Evolutionary conservation across 257 asterid species (phyloP), one percentile per base, ranked within the genome.

Genomic region (Perilla frutescens): DNA sequence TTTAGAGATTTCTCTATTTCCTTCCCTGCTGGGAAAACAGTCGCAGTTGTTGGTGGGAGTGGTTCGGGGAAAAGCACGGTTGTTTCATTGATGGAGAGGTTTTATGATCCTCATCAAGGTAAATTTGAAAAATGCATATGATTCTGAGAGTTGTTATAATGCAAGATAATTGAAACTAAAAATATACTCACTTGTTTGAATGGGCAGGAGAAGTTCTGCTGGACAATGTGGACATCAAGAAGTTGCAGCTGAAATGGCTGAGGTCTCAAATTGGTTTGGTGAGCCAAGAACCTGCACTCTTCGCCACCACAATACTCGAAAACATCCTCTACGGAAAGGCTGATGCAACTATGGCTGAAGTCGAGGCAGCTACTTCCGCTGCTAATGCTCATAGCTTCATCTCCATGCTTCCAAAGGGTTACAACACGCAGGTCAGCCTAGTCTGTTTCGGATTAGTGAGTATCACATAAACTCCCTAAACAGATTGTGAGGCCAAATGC

Each of bases 281-380:
- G 80, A 94, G 90, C 71, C 99, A 94, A 90, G 99, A 94, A 74
- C 99, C 99, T 0, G 96, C 99, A 2, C 93, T 94, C 54, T 94
- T 94, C 58, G 99, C 99, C 45, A 91, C 98, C 72, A 88, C 98
- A 10, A 92, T 94, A 70, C 93, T 88, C 37, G 97, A 94, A 32
- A 94, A 94, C 80, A 94, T 94, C 71, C 84, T 93, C 9, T 91
- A 93, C 14, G 98, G 98, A 67, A 94, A 89, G 84, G 87, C 93
- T n/a, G 96, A 88, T 34, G 98, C 99, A 15, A 82, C 96, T 68
- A 88, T 84, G 92, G 93, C 77, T 3, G 92, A 86, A 79, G 96
- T 94, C 13, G 96, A 91, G 81, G 96, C 93, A 49, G 95, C 98
- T 53, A 81, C 99, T 47, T 77, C 92, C 45, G 96, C 97, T 69